Evolutionary conservation across 2,329 filamentous ascomycete species (phyloP).

Genomic region (Falciphora oryzae): DNA sequence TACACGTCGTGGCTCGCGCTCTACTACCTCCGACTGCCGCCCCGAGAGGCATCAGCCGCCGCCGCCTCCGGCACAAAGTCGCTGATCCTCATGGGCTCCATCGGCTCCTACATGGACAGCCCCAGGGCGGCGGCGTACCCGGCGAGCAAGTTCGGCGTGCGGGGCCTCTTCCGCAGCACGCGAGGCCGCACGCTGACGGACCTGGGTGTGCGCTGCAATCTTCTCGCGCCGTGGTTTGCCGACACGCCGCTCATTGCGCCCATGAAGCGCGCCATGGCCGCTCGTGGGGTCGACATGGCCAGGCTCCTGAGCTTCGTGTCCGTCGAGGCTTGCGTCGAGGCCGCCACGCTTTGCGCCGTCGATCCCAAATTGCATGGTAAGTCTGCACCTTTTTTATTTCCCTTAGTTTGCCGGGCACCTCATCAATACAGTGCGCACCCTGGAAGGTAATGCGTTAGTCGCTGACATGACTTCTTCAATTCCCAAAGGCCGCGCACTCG

Average conservation of each 20-base stretch:
- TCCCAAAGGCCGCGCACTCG: too few relatives aligned
- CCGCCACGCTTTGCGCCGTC: too few relatives aligned
- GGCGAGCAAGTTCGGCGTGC: conserved; percentile 59
- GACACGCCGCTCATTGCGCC: conserved; percentile 43
- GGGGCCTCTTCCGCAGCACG: conserved; percentile 57
- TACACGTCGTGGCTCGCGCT: conserved; percentile 62
- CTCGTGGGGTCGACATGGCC: too few relatives aligned
- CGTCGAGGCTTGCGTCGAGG: conserved; percentile 56
- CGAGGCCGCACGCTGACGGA: conserved; percentile 40
- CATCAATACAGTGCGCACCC: too few relatives aligned
- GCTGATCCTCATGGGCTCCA: conserved; percentile 58
- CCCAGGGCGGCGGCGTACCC: conserved; percentile 47
- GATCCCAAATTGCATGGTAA: too few relatives aligned
- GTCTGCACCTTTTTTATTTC: too few relatives aligned
- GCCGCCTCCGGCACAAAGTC: too few relatives aligned
- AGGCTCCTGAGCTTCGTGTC: conserved; percentile 44
- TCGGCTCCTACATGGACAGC: conserved; percentile 46
- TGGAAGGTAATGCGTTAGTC: too few relatives aligned
- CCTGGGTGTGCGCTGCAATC: conserved; percentile 54
- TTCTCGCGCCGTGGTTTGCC: conserved; percentile 60
- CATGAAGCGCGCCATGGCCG: not conserved
- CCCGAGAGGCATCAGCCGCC: too few relatives aligned
- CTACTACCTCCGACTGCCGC: conserved; percentile 41
- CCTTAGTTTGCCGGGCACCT: too few relatives aligned
- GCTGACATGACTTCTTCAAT: too few relatives aligned